Percentiles rank a stretch among this genome's conserved stretches.
Evolutionary conservation across 352 stramenopile species (phyloP).

Genomic region (Phytophthora podocarpi): DNA sequence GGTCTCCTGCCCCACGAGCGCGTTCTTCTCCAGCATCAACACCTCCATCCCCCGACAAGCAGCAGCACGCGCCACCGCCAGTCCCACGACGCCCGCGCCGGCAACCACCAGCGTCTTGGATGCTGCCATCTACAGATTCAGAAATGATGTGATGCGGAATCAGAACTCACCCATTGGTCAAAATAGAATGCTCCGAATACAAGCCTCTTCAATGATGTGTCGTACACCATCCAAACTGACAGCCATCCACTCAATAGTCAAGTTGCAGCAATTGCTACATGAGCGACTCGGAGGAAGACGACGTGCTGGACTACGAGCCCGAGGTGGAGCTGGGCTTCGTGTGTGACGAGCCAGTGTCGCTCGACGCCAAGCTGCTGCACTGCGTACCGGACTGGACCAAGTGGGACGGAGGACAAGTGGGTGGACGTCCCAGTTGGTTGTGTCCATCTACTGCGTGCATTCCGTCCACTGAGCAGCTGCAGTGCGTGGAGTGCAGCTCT

Average conservation of each 20-base stretch:
- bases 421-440: conserved; percentile 90
- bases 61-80: conserved; percentile 66
- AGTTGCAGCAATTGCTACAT: conserved; percentile 10
- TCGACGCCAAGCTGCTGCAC: conserved; percentile 45
- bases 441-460: conserved; percentile 47
- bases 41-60: conserved; percentile 68
- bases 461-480: conserved; percentile 49
- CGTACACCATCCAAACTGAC: not conserved
- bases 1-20: conserved; percentile 84
- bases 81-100: conserved; percentile 76
- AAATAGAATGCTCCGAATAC: not conserved
- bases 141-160: conserved; percentile 13
- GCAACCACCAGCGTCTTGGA: conserved; percentile 73
- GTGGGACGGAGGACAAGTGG: conserved; percentile 94
- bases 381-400: conserved; percentile 72
- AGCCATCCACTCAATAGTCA: conserved; percentile 12
- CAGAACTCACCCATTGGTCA: not conserved
- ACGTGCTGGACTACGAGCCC: conserved; percentile 39
- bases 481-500: conserved; percentile 51
- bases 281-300: conserved; percentile 59
- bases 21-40: conserved; percentile 89
- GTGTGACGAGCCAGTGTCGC: conserved; percentile 32
- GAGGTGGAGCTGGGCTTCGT: conserved; percentile 85
- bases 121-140: conserved; percentile 15
- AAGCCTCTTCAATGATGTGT: too few species aligned